Evolutionary conservation across 2,329 filamentous ascomycete species (phyloP), one percentile per base, ranked within the genome.

Genomic region (Alternaria brassicicola): DNA sequence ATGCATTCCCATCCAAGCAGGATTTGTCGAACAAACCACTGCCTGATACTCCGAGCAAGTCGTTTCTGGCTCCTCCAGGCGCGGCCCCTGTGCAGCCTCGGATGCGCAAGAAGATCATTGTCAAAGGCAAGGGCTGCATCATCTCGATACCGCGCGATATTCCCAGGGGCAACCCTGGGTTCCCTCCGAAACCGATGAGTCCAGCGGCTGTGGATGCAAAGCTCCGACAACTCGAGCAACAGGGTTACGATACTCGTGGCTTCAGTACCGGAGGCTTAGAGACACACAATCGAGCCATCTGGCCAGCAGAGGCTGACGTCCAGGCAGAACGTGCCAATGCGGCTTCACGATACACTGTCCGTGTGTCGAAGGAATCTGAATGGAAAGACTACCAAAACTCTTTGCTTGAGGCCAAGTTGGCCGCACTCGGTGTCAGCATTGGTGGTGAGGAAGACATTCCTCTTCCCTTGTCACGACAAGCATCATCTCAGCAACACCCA

Each of bases 371-470:
- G 70, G 79, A 89, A 62, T 87, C 88, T 38, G 84, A 86, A 68
- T 91, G 89, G 89, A 89, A 92, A 70, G 83, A 87, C 25, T 97
- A 98, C 76, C 90, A 93, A 57, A 86, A 90, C 53, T 89, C 90
- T 65, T 81, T 98, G 33, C 88, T 91, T 66, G 95, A 99, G 79
- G 92, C 94, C 60, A 99, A 97, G 79, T 83, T 99, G 51, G 88
- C 93, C 61, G 93, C 94, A 49, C 84, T 99, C 54, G 95, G 95
- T 64, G 95, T 98, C 12, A 93, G 88, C 17, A 84, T 91, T 60
- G 91, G 88, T 33, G 88, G 89, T 47, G 91, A 95, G 50, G 86
- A 88, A 10, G 79, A 85, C 59, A 78, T 83, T 51, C 80, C 85
- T 4, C 79, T 83, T 39, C 86, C 87, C 3, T 83, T 89, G 64